Evolutionary conservation across 169 alveolate species (phyloP).

Genomic region (Plasmodium relictum): DNA sequence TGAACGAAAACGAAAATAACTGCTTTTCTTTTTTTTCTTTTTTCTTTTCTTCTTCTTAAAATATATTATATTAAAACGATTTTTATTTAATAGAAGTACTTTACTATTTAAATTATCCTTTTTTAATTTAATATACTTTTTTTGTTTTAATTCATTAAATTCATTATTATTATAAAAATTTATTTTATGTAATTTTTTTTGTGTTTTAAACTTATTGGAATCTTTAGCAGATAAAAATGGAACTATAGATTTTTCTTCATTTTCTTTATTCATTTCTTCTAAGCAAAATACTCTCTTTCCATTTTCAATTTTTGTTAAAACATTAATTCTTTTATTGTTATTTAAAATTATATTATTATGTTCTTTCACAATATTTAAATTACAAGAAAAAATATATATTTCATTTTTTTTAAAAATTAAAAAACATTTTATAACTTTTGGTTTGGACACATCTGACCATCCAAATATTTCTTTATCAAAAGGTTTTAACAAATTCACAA

Average conservation of each 20-base stretch:
- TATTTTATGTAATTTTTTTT: conserved; percentile 1
- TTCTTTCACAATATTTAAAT: conserved; percentile 52
- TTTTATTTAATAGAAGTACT: conserved; percentile 10
- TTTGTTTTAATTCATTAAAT: not conserved
- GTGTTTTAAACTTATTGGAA: conserved; percentile 18
- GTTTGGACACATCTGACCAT: conserved; percentile 58
- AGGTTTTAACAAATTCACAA: conserved; percentile 40
- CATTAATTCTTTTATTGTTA: conserved; percentile 29
- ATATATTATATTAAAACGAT: conserved; percentile 29
- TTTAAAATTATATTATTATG: conserved; percentile 43
- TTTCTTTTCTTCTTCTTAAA: conserved; percentile 15
- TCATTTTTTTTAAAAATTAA: conserved; percentile 23
- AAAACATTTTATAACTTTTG: conserved; percentile 41
- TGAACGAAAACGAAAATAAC: conserved; percentile 26
- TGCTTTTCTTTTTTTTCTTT: conserved; percentile 35
- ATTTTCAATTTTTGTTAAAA: conserved; percentile 62
- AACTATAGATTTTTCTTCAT: not conserved
- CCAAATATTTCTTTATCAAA: conserved; percentile 58
- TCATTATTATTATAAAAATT: conserved; percentile 10
- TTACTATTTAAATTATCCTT: not conserved
- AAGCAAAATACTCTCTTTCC: conserved; percentile 57
- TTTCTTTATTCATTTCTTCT: conserved; percentile 25
- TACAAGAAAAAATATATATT: conserved; percentile 43
- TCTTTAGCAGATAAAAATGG: conserved; percentile 9
- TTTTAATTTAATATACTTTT: not conserved